A percentile compares a stretch with the other conserved stretches of the same genome.
Evolutionary conservation across 1,139 yeast species (phyloP).

Genomic region (Komagataea norvegica): DNA sequence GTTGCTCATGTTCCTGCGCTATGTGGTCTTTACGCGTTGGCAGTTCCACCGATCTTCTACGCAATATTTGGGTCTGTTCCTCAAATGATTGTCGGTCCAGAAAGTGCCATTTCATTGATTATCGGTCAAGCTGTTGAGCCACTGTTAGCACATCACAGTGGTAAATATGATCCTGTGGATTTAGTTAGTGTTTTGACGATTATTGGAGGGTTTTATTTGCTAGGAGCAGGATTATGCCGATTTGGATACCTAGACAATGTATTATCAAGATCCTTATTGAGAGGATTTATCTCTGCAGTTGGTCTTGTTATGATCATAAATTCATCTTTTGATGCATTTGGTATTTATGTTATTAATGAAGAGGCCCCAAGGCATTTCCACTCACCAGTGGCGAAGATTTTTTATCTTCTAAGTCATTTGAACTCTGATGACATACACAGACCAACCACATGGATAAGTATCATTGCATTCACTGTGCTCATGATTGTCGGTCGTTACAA

Average conservation of each 20-base stretch:
- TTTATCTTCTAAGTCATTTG: conserved; percentile 48
- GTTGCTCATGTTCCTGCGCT: conserved; percentile 88
- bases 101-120: conserved; percentile 85
- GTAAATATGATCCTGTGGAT: conserved; percentile 52
- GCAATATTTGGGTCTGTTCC: conserved; percentile 88
- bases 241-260: conserved; percentile 89
- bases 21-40: conserved; percentile 78
- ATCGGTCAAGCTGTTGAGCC: conserved; percentile 91
- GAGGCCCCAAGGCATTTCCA: conserved; percentile 54
- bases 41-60: conserved; percentile 79
- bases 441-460: conserved; percentile 51
- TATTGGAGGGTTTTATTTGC: conserved; percentile 67
- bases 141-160: conserved; percentile 44
- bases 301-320: conserved; percentile 86
- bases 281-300: conserved; percentile 92
- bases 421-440: conserved; percentile 35
- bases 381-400: conserved; percentile 68
- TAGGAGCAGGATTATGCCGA: conserved; percentile 75
- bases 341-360: conserved; percentile 43
- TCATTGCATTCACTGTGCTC: conserved; percentile 41
- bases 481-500: conserved; percentile 42
- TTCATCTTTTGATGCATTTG: conserved; percentile 68
- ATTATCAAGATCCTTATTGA: conserved; percentile 70
- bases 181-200: conserved; percentile 71
- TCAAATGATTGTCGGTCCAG: conserved; percentile 96